Conservation (phyloP, 768 basidiomycete species). For the Termitomyces sp. region DNA sequence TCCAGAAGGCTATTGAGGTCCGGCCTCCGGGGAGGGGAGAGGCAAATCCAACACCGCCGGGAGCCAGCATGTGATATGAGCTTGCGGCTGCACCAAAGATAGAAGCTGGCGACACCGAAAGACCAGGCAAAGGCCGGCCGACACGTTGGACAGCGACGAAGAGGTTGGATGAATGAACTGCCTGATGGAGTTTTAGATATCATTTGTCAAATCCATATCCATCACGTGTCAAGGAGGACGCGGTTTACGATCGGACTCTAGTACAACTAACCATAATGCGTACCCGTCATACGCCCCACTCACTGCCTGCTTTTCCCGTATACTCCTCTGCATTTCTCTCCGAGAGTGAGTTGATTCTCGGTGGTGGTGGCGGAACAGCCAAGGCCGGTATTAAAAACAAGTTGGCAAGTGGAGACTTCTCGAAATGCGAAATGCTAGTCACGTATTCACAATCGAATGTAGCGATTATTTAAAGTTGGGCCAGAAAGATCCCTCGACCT, state of each 20-base stretch:
- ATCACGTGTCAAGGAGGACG: constrained; percentile 11
- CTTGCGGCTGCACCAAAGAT: background rate
- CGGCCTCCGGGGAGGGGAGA: background rate
- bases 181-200: background rate
- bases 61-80: constrained; percentile 2
- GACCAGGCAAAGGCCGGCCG: background rate
- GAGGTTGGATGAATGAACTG: background rate
- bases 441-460: constrained; percentile 2
- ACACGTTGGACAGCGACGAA: background rate
- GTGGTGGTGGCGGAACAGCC: constrained; percentile 86
- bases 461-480: constrained; percentile 68
- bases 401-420: constrained; percentile 48
- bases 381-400: constrained; percentile 93
- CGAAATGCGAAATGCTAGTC: background rate
- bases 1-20: background rate
- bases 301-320: constrained; percentile 81
- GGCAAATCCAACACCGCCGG: background rate
- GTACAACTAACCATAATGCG: constrained; percentile 46
- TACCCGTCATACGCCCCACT: constrained; percentile 69
- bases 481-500: constrained; percentile 47
- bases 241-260: background rate
- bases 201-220: background rate
- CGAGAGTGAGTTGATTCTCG: constrained; percentile 67
- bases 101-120: background rate
- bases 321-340: constrained; percentile 81